These are phyloP conservation scores for Boletus barrowsii DNA, from an alignment of 768 basidiomycete species.

Conservation along the genomic window DNA sequence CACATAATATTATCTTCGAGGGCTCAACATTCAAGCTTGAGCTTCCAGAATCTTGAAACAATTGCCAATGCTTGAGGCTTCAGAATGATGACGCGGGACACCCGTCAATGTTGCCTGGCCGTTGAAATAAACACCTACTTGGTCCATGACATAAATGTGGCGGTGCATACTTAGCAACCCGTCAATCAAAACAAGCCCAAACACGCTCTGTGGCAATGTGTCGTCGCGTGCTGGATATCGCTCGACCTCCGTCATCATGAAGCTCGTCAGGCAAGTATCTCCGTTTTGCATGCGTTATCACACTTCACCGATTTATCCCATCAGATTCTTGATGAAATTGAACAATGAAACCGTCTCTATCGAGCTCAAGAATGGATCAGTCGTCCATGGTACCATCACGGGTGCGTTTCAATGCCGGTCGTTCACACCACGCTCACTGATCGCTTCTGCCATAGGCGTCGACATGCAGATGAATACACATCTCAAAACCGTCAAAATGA, in stretches of 20 bases:
- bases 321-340: slow-evolving; percentile 98
- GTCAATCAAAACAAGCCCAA: slow-evolving; percentile 20
- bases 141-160: no score
- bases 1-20: no score
- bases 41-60: no score
- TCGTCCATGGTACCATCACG: slow-evolving; percentile 95
- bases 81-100: no score
- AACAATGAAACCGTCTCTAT: slow-evolving; percentile 99
- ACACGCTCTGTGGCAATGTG: slow-evolving; percentile 20
- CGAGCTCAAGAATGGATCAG: slow-evolving; percentile 95
- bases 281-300: slow-evolving; percentile 1
- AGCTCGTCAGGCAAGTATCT: slow-evolving; percentile 70
- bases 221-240: slow-evolving; percentile 15
- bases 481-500: slow-evolving; percentile 96
- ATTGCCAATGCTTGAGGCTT: no score
- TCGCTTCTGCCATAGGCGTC: slow-evolving; percentile 58
- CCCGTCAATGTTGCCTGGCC: no score
- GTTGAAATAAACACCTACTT: no score
- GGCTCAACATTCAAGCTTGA: no score
- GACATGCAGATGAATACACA: slow-evolving; percentile 99
- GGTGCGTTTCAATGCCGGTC: slow-evolving; percentile 47
- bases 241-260: slow-evolving; percentile 50
- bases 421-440: not conserved
- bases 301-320: slow-evolving; percentile 8
- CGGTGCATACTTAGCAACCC: no score